These are phyloP conservation scores for Circinella umbellata DNA, from an alignment of 371 early-diverging fungal genomes.

Conservation along the genomic window DNA sequence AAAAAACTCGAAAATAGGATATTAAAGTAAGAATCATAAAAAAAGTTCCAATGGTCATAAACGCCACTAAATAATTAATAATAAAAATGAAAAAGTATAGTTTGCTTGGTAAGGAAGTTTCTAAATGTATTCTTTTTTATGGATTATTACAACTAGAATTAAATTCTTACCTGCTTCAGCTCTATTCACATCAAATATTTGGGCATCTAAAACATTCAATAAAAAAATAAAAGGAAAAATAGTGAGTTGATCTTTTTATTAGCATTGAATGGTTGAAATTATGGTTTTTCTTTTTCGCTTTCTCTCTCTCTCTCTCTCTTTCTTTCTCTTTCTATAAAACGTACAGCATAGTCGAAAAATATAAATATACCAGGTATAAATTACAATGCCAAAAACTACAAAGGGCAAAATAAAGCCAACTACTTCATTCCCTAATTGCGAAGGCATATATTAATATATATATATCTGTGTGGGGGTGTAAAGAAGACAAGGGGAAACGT, in stretches of 20 bases:
- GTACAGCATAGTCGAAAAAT: conserved; percentile 61
- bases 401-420: conserved; percentile 38
- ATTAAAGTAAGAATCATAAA: conserved; percentile 48
- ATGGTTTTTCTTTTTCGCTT: too few relatives aligned
- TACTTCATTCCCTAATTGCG: conserved; percentile 10
- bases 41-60: conserved; percentile 49
- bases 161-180: conserved; percentile 31
- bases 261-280: not conserved
- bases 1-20: conserved; percentile 52
- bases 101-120: too few relatives aligned
- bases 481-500: not conserved
- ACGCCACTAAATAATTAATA: conserved; percentile 11
- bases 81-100: not conserved
- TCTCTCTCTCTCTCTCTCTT: too few relatives aligned
- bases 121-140: not conserved
- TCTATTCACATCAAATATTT: not conserved
- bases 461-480: too few relatives aligned
- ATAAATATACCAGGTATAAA: conserved; percentile 58
- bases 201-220: not conserved
- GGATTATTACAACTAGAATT: not conserved
- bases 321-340: not conserved
- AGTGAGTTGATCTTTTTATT: not conserved
- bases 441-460: conserved; percentile 5
- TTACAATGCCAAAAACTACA: conserved; percentile 38
- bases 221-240: not conserved